phyloP scores from a whole-genome alignment of 1,139 yeast species.

The Lodderomyces oxycetoniae region DNA sequence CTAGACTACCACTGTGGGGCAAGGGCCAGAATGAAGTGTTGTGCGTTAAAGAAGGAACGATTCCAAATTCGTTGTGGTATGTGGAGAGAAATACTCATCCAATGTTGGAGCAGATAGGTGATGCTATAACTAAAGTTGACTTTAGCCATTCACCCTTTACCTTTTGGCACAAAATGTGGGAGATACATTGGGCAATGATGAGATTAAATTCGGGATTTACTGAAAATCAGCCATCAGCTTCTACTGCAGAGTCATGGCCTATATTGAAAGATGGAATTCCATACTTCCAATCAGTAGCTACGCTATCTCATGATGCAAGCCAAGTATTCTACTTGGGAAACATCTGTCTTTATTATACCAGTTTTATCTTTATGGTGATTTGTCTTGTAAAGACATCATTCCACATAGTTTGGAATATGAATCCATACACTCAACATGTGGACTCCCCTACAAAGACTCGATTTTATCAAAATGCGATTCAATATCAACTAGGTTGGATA shows the following conservation, averaged over 20 bases:
- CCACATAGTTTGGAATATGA: slow-evolving; percentile 22
- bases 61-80: slow-evolving; percentile 58
- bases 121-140: slow-evolving; percentile 23
- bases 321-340: slow-evolving; percentile 38
- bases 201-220: slow-evolving; percentile 25
- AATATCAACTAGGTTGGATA: slow-evolving; percentile 30
- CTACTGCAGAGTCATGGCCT: slow-evolving; percentile 40
- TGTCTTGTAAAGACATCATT: slow-evolving; percentile 19
- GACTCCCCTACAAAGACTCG: slow-evolving; percentile 4
- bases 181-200: slow-evolving; percentile 35
- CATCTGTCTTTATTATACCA: slow-evolving; percentile 28
- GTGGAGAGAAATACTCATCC: slow-evolving; percentile 63
- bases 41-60: slow-evolving; percentile 63
- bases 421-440: slow-evolving; percentile 26
- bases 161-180: slow-evolving; percentile 28
- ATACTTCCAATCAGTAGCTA: slow-evolving; percentile 15
- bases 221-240: slow-evolving; percentile 27
- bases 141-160: slow-evolving; percentile 14
- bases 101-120: slow-evolving; percentile 18
- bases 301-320: neutral
- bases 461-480: slow-evolving; percentile 24
- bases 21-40: slow-evolving; percentile 68
- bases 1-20: slow-evolving; percentile 66
- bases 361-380: slow-evolving; percentile 20
- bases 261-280: slow-evolving; percentile 31